Evolutionary conservation across 345 rosid genomes (phyloP), one percentile per base, ranked within the genome.

Genomic region (Eucalyptus cloeziana): DNA sequence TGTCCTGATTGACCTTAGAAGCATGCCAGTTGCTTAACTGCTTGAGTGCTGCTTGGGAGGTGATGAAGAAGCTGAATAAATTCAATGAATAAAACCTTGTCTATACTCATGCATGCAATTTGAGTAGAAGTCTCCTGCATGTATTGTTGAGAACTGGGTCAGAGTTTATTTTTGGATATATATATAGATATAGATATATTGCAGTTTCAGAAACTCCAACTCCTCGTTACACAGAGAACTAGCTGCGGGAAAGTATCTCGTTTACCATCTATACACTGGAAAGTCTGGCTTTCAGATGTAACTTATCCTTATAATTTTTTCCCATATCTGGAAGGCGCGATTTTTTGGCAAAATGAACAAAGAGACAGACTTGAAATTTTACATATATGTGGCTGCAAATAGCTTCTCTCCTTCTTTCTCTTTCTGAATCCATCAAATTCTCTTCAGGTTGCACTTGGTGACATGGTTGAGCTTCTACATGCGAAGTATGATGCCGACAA

Each of bases 401-500:
- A n/a, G 56, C 25, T 43, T 87, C 25, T 50, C 87, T 50, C 85
- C 88, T 51, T 7, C 89, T 79, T 50, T 31, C 86, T 43, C 50
- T 24, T 44, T 71, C 17, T 76, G 47, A 76, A 11, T 76, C 47
- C 25, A 60, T 50, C 56, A 51, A 88, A 86, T 86, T 54, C 49
- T 86, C 43, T 54, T 76, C 86, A 97, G 99, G 99, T 97, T 92
- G 99, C 99, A 31, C 94, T 97, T 54, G 99, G 99, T 17, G 97
- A 95, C 93, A 95, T 96, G 97, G 95, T 88, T 76, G 99, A 97
- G 90, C 98, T 95, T 90, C 89, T 89, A 25, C 2, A 83, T 62
- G 94, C 95, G 25, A 92, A 97, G 64, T 93, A 94, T 90, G 93
- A 96, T 88, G 98, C 99, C 49, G 91, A 96, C 90, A 95, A 94